Conservation (phyloP, 352 stramenopile genomes). For the Globisporangium parvum region DNA sequence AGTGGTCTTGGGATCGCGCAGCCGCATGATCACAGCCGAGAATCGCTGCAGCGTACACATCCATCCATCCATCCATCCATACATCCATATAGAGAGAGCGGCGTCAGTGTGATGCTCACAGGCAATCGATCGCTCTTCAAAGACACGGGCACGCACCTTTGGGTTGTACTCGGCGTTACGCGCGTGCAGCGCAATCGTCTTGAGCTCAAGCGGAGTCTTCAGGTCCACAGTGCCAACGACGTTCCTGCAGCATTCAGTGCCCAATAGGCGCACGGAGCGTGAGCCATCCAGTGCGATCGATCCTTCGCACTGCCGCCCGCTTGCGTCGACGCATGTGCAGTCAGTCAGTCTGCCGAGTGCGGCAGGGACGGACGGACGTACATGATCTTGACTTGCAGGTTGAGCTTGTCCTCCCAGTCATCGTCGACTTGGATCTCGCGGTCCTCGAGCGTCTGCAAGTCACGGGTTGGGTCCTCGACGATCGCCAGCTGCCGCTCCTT, state of each 20-base stretch:
- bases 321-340: no score
- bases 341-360: no score
- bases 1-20: conserved; percentile 96
- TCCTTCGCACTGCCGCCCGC: neutral
- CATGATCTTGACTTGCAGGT: conserved; percentile 82
- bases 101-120: neutral
- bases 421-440: conserved; percentile 71
- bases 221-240: conserved; percentile 95
- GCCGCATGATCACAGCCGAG: conserved; percentile 93
- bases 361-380: conserved; percentile 15
- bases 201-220: conserved; percentile 93
- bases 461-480: conserved; percentile 31
- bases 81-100: neutral
- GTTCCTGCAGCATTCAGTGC: conserved; percentile 56
- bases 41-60: conserved; percentile 72
- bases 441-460: conserved; percentile 35
- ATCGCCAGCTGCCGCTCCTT: conserved; percentile 72
- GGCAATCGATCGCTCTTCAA: neutral
- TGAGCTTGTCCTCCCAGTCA: conserved; percentile 74
- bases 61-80: no score
- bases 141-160: conserved; percentile 45
- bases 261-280: neutral
- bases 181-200: conserved; percentile 95
- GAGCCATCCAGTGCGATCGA: neutral
- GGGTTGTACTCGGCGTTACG: conserved; percentile 99